Conservation (phyloP, 257 asterid genomes). For the Lycium ferocissimum region DNA sequence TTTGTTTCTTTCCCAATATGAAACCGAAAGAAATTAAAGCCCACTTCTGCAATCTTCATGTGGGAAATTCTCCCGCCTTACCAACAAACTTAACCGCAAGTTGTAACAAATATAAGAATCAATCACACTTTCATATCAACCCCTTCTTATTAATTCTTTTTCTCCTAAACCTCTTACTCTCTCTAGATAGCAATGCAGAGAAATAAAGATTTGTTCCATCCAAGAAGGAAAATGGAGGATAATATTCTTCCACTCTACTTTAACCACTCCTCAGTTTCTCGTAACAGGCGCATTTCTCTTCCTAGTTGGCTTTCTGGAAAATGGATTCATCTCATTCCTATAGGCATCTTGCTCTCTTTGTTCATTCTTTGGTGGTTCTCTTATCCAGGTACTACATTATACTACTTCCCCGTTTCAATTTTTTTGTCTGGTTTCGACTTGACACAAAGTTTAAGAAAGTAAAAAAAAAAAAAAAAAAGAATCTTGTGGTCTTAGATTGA, state of each 20-base stretch:
- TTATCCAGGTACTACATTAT: conserved; percentile 40
- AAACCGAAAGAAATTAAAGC: background rate
- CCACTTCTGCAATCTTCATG: background rate
- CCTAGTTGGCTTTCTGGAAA: conserved; percentile 20
- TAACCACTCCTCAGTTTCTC: background rate
- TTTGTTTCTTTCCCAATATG: too few relatives aligned
- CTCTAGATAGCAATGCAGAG: background rate
- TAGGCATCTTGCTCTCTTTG: conserved; percentile 49
- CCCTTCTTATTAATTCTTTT: background rate
- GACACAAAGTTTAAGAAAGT: too few relatives aligned
- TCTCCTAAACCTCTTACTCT: background rate
- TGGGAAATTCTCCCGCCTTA: background rate
- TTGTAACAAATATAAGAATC: background rate
- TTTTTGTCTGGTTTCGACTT: too few relatives aligned
- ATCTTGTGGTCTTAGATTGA: too few relatives aligned
- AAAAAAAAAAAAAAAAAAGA: too few relatives aligned
- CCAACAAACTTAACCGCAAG: background rate
- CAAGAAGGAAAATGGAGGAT: background rate
- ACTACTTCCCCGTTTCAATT: too few relatives aligned
- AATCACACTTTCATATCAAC: too few relatives aligned
- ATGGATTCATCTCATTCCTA: conserved; percentile 54
- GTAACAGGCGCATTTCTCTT: background rate
- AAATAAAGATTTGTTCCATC: too few relatives aligned
- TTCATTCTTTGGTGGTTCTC: conserved; percentile 67
- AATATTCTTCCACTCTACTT: conserved; percentile 31